Evolutionary conservation across 202 grass and related monocot genomes (phyloP).

Genomic region (Schoenoplectus triqueter): DNA sequence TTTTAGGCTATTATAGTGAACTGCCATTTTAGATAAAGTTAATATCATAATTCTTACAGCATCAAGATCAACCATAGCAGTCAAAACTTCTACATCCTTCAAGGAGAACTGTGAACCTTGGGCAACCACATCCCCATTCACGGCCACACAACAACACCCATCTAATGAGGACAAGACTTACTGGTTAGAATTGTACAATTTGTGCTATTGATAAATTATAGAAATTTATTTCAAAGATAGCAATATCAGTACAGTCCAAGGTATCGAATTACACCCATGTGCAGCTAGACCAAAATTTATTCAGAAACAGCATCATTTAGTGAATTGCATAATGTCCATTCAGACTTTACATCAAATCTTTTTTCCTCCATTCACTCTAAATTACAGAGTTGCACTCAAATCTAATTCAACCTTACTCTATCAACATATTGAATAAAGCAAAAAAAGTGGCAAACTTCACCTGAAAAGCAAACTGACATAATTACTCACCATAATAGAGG

Average conservation of each 20-base stretch:
- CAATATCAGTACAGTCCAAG: slow-evolving; percentile 3
- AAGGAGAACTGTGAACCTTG: slow-evolving; percentile 97
- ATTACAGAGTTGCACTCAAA: neutral
- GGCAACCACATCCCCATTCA: slow-evolving; percentile 87
- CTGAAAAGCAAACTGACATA: slow-evolving; percentile 6
- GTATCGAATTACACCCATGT: neutral
- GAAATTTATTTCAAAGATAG: neutral
- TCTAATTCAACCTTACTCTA: neutral
- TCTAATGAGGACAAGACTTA: slow-evolving; percentile 45
- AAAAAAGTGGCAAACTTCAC: neutral
- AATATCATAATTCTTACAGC: slow-evolving; percentile 57
- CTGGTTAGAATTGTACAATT: neutral
- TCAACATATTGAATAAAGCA: neutral
- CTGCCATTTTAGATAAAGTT: neutral
- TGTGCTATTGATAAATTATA: neutral
- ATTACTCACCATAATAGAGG: slow-evolving; percentile 83
- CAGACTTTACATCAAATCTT: neutral
- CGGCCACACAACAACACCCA: slow-evolving; percentile 89
- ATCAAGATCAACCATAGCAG: slow-evolving; percentile 92
- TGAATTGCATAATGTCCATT: neutral
- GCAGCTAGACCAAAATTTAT: neutral
- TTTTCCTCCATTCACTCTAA: neutral
- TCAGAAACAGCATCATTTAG: slow-evolving; percentile 1
- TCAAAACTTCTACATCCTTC: slow-evolving; percentile 93
- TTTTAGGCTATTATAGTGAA: neutral